A percentile compares a stretch with the other conserved stretches of the same genome.
Conservation (phyloP, 306 rosid genomes). For the Cucumis cinereus region DNA sequence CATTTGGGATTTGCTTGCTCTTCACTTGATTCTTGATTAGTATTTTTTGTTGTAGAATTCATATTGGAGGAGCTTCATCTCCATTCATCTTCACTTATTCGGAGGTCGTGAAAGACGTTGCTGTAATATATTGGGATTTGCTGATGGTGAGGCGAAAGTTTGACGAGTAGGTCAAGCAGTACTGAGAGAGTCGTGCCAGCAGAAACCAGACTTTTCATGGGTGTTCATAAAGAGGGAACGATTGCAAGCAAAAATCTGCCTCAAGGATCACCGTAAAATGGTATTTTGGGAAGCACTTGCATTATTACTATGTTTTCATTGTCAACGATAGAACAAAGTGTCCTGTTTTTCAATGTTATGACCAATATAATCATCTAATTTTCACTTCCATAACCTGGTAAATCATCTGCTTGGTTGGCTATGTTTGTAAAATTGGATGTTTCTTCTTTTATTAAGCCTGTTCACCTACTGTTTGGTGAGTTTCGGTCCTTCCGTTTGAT, state of each 20-base stretch:
- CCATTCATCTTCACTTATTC: background rate
- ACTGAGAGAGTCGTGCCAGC: slow-evolving; percentile 11
- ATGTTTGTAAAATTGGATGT: background rate
- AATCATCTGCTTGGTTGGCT: background rate
- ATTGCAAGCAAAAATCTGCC: slow-evolving; percentile 25
- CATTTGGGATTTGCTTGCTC: background rate
- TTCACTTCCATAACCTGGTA: background rate
- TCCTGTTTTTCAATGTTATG: background rate
- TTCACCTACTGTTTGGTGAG: background rate
- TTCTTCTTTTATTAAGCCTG: background rate
- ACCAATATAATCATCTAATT: background rate
- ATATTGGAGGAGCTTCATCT: background rate
- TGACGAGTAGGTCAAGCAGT: background rate
- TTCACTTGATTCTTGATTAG: background rate
- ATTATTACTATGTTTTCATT: background rate
- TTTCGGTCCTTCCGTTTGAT: background rate
- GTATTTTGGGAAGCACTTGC: slow-evolving; percentile 19
- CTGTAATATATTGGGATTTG: slow-evolving; percentile 2
- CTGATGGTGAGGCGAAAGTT: slow-evolving; percentile 15
- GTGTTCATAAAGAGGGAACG: slow-evolving; percentile 45
- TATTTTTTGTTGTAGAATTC: background rate
- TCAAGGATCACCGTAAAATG: slow-evolving; percentile 30
- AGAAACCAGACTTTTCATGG: slow-evolving; percentile 28
- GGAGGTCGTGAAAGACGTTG: background rate
- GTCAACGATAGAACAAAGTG: background rate